These are phyloP conservation scores for Batkoa obscura DNA, from an alignment of 371 early-diverging fungal species.

Conservation along the genomic window DNA sequence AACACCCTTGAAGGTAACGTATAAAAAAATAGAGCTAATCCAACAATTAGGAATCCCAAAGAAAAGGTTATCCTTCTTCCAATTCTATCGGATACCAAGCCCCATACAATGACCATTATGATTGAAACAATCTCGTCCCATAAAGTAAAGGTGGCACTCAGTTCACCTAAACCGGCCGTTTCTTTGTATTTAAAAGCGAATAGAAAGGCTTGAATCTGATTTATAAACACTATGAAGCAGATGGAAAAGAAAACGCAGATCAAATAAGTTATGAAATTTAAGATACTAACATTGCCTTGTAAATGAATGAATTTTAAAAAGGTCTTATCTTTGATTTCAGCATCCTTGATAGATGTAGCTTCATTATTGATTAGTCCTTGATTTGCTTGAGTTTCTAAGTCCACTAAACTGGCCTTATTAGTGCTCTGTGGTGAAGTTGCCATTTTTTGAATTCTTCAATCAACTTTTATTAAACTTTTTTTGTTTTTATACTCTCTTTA, in stretches of 20 bases:
- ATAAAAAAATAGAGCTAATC: slow-evolving; percentile 19
- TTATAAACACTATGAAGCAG: slow-evolving; percentile 27
- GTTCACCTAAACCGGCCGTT: not conserved
- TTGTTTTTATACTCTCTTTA: no score
- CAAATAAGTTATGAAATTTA: slow-evolving; percentile 27
- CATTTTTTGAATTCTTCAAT: no score
- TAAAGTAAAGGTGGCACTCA: slow-evolving; percentile 22
- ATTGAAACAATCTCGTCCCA: slow-evolving; percentile 40
- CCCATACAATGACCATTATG: slow-evolving; percentile 25
- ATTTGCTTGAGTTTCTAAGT: no score
- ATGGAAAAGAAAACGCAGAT: slow-evolving; percentile 30
- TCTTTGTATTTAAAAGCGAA: slow-evolving; percentile 11
- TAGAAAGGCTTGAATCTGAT: slow-evolving; percentile 16
- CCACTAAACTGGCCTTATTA: no score
- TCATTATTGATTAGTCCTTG: no score
- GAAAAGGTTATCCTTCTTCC: slow-evolving; percentile 28
- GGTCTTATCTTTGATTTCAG: no score
- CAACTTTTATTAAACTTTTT: no score
- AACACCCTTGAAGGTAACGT: slow-evolving; percentile 20
- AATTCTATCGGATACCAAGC: slow-evolving; percentile 23
- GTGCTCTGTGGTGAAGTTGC: no score
- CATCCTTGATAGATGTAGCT: no score
- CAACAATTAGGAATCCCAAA: slow-evolving; percentile 23
- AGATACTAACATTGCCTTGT: no score
- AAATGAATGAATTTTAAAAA: no score